Evolutionary conservation across 495 filamentous ascomycete species (phyloP).

Genomic region (Hypoxylon lienhwacheense): DNA sequence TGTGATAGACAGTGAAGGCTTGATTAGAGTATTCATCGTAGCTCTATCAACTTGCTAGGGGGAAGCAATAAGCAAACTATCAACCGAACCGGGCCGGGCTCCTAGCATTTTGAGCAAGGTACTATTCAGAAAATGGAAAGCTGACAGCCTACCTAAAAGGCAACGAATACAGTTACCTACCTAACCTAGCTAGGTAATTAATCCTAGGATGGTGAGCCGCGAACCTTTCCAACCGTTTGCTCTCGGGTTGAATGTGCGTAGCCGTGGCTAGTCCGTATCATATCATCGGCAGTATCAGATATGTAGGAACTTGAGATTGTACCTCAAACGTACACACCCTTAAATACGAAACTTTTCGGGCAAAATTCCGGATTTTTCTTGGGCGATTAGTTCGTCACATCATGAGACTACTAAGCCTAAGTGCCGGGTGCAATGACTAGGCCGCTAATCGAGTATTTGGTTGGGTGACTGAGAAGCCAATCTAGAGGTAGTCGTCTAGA

Average conservation of each 20-base stretch:
- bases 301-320: slow-evolving; percentile 13
- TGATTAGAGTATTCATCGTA: slow-evolving; percentile 13
- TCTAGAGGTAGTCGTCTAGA: neutral
- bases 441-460: slow-evolving; percentile 11
- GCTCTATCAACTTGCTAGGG: slow-evolving; percentile 28
- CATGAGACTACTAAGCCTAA: slow-evolving; percentile 8
- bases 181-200: no score
- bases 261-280: slow-evolving; percentile 1
- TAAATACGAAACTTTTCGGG: slow-evolving; percentile 22
- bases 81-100: slow-evolving; percentile 22
- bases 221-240: slow-evolving; percentile 7
- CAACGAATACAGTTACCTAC: no score
- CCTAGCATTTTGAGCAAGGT: slow-evolving; percentile 24
- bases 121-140: slow-evolving; percentile 14
- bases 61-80: slow-evolving; percentile 34
- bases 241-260: slow-evolving; percentile 3
- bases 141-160: slow-evolving; percentile 1
- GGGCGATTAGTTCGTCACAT: slow-evolving; percentile 5
- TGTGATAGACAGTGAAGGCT: neutral
- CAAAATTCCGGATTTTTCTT: slow-evolving; percentile 24
- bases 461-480: slow-evolving; percentile 7
- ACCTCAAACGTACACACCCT: no score
- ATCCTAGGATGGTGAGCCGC: slow-evolving; percentile 7
- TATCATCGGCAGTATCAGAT: no score
- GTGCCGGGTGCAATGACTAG: neutral